Conservation (phyloP, 306 rosid species). For the Parietaria judaica region DNA sequence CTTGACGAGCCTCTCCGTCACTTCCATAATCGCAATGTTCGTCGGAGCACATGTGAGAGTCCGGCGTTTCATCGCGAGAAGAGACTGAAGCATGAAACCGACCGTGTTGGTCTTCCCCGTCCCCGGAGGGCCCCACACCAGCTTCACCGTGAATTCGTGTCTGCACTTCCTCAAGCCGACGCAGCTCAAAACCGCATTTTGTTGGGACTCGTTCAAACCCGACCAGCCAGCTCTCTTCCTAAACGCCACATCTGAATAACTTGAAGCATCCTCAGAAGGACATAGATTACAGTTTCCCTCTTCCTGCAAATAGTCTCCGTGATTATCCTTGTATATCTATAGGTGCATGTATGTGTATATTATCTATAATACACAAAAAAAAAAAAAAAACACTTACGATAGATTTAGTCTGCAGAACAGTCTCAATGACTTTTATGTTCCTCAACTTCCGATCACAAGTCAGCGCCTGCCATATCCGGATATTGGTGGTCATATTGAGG, state of each 20-base stretch:
- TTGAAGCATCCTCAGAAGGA: background rate
- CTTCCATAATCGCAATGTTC: slow-evolving; percentile 37
- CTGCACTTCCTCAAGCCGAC: slow-evolving; percentile 20
- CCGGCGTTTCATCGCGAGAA: slow-evolving; percentile 26
- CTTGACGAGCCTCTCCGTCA: slow-evolving; percentile 25
- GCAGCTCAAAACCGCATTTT: slow-evolving; percentile 33
- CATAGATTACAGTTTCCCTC: slow-evolving; percentile 20
- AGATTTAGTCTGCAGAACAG: slow-evolving; percentile 25
- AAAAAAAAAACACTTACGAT: slow-evolving; percentile 20
- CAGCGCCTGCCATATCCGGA: slow-evolving; percentile 24
- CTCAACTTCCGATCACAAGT: background rate
- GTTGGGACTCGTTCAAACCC: slow-evolving; percentile 41
- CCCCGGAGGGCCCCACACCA: slow-evolving; percentile 67
- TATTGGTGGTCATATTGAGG: slow-evolving; percentile 20
- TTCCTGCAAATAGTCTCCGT: slow-evolving; percentile 14
- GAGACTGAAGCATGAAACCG: slow-evolving; percentile 25
- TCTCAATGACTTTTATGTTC: slow-evolving; percentile 22
- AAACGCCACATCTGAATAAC: background rate
- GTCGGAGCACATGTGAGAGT: slow-evolving; percentile 60
- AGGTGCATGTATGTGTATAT: no score
- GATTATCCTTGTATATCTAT: no score
- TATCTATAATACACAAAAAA: background rate
- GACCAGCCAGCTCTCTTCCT: slow-evolving; percentile 12
- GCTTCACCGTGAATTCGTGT: slow-evolving; percentile 23
- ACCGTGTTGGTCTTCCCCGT: slow-evolving; percentile 62